Base-by-base conservation (phyloP, 1,139 yeast genomes). In the Scheffersomyces quercinus region DNA sequence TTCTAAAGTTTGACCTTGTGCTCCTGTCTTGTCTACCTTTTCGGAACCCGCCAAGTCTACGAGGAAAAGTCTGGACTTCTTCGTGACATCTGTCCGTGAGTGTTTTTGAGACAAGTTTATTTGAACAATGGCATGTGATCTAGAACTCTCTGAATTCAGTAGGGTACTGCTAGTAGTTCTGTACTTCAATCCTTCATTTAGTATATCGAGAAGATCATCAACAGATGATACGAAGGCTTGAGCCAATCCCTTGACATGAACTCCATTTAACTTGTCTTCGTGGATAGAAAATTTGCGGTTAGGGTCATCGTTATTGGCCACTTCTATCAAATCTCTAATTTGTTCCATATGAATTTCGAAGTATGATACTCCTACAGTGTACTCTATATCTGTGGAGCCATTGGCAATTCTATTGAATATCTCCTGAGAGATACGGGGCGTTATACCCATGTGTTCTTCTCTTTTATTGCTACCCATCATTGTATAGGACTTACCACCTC, bases 41-140 rank as follows among this genome's bases (percentile, higher is more conserved):
- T 90, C 97, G 35, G 93, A 83, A 3, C 97, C 96, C 0, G 96
- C 97, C 50, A 90, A 72, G 66, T 90, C 97, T 9, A 89, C 95
- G 40, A 90, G 66, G 55, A 84, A 87, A 44, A 90, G 70, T 48
- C 75, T 82, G n/a, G 90, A 84, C 36, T 78, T 73, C 57, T 83
- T 87, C 35, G 78, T 71, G 10, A 79, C 70, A 3, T 85, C 88
- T 24, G 79, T 74, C 10, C 62, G 64, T n/a, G 75, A 52, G 50
- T 76, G 75, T 54, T 78, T 82, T 57, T 86, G 93, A 13, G 78
- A 68, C 13, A 89, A 68, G 42, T 77, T 78, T 11, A 90, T 72
- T 49, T 84, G 85, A 52, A 89, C 81, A 36, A 90, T 86, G 1
- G 95, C 83, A 62, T 89, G 97, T 0, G 96, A 86, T 49, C 96